Percentiles rank a stretch among this genome's conserved stretches.
These are phyloP conservation scores for Naganishia albida DNA, from an alignment of 1,284 basidiomycete species.

Conservation along the genomic window DNA sequence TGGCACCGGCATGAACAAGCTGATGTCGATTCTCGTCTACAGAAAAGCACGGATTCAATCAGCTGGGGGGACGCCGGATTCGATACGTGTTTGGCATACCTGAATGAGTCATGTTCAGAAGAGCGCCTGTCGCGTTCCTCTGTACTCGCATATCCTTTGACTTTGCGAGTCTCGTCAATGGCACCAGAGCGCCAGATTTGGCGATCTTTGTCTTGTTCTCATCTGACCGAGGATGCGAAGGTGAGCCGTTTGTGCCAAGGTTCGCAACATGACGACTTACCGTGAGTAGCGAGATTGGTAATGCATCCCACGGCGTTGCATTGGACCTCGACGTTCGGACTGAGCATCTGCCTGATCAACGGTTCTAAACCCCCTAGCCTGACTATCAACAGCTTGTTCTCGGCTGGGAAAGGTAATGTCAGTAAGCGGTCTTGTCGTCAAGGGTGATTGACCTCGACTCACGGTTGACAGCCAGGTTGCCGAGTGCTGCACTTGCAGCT, in stretches of 20 bases:
- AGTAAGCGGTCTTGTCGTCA: background rate
- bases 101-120: constrained; percentile 99
- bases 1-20: constrained; percentile 96
- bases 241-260: background rate
- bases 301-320: constrained; percentile 99
- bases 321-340: constrained; percentile 98
- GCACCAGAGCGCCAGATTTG: constrained; percentile 95
- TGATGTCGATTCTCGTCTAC: constrained; percentile 97
- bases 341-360: constrained; percentile 97
- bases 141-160: constrained; percentile 99
- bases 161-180: constrained; percentile 90
- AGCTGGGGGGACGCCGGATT: background rate
- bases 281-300: constrained; percentile 97
- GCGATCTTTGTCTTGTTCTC: constrained; percentile 99
- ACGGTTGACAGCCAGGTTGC: constrained; percentile 98
- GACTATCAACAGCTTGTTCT: constrained; percentile 99
- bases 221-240: constrained; percentile 57
- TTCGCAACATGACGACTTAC: constrained; percentile 57
- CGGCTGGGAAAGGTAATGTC: constrained; percentile 59
- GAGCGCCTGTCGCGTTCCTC: constrained; percentile 94
- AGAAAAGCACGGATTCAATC: constrained; percentile 12
- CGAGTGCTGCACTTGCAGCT: constrained; percentile 96
- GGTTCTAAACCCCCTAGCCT: constrained; percentile 97
- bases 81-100: constrained; percentile 61
- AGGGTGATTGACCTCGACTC: constrained; percentile 50